These are phyloP conservation scores for Lizonia empirigonia DNA, from an alignment of 2,329 filamentous ascomycete genomes.

Conservation along the genomic window DNA sequence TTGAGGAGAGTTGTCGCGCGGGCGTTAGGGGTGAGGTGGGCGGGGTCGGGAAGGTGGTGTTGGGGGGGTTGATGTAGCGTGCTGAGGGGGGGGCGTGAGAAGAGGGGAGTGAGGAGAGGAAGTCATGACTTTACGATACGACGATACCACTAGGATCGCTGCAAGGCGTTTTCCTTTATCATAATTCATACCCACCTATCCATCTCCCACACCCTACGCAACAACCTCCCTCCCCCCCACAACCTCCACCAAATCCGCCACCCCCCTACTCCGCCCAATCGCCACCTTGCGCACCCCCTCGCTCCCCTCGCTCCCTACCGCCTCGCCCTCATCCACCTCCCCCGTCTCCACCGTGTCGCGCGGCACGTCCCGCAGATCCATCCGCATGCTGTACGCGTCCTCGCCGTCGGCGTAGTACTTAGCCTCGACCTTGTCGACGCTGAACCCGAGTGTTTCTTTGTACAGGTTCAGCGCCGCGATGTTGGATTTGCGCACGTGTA, in stretches of 20 bases:
- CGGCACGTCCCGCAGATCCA: slow-evolving; percentile 71
- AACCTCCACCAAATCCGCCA: slow-evolving; percentile 76
- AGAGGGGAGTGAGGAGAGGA: neutral
- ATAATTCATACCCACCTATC: no score
- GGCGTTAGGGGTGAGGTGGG: slow-evolving; percentile 81
- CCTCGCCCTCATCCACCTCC: slow-evolving; percentile 48
- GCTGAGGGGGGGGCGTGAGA: no score
- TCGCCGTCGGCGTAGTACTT: slow-evolving; percentile 99
- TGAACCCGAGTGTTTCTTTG: slow-evolving; percentile 62
- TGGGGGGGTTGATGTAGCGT: slow-evolving; percentile 77
- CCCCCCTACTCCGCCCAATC: slow-evolving; percentile 79
- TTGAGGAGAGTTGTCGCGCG: slow-evolving; percentile 81
- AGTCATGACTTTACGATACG: no score
- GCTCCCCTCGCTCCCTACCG: slow-evolving; percentile 48
- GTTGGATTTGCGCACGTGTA: slow-evolving; percentile 96
- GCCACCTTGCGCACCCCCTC: slow-evolving; percentile 69
- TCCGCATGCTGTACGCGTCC: slow-evolving; percentile 92
- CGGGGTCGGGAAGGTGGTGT: slow-evolving; percentile 84
- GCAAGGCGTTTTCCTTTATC: neutral
- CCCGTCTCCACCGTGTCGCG: slow-evolving; percentile 52
- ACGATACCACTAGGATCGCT: neutral
- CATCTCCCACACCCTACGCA: slow-evolving; percentile 3
- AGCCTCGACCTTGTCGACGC: slow-evolving; percentile 63
- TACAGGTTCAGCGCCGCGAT: slow-evolving; percentile 89
- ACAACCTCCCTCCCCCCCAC: slow-evolving; percentile 70